Evolutionary conservation across 208 protist genomes (phyloP), one percentile per base, ranked within the genome.

Genomic region (Crithidia bombi): DNA sequence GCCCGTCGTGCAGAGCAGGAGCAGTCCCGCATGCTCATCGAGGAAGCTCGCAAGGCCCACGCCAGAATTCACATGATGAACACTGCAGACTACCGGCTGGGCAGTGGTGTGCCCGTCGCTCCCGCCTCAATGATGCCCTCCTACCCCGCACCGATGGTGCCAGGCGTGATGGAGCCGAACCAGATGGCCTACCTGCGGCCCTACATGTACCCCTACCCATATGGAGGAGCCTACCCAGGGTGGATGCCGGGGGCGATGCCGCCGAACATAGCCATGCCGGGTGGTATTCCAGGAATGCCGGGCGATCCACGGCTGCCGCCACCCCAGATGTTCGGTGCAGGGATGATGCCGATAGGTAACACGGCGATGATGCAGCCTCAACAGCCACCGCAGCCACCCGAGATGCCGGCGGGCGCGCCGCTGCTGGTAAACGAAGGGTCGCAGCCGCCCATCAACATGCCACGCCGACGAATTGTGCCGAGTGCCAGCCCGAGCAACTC

Each of bases 31-130:
- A 65, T 69, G 23, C 62, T 81, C 21, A 73, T 82, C 17, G 79
- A 86, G 23, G 79, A 87, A 47, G 81, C 85, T 19, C 87, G 83
- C 63, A 47, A 57, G 55, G 85, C 78, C 1, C 81, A 88, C 59
- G 76, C 83, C 43, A 67, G 81, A 14, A 50, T 91, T 43, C 80
- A 89, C 36, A 49, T 89, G 33, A 66, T 87, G 70, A 73, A 78
- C 44, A 62, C 43, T 14, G 47, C 57, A 9, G 54, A 75, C 51
- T 69, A 58, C 69, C 58, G n/a, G 15, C 19, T 69, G 2, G 61
- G 61, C 23, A 43, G 50, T 23, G 58, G 11, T 15, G 51, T 65
- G 35, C 30, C 54, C 14, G 21, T 63, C 41, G 39, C 35, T 25
- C 52, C 69, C 15, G 50, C 19, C n/a, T 41, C 65, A 17, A 55